Percentiles rank a stretch among this genome's conserved stretches.
These are phyloP conservation scores for Sarocladiaceae sp. DNA, from an alignment of 2,329 filamentous ascomycete species.

Conservation along the genomic window DNA sequence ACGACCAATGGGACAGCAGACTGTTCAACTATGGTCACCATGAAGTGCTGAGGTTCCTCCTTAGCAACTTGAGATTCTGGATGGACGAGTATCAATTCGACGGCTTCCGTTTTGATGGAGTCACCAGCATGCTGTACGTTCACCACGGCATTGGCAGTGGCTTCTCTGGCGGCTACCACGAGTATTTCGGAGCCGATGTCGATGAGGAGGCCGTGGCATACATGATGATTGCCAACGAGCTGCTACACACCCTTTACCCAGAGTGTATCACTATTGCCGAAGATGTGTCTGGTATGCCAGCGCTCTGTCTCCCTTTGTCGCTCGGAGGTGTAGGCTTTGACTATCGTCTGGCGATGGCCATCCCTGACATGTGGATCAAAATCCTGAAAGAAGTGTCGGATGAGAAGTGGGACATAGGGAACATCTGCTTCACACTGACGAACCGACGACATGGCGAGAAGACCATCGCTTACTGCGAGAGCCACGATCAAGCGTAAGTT, in stretches of 20 bases:
- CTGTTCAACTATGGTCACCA: constrained; percentile 96
- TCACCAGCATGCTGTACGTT: constrained; percentile 95
- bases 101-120: constrained; percentile 95
- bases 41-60: constrained; percentile 90
- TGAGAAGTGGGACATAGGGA: constrained; percentile 85
- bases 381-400: constrained; percentile 92
- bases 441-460: constrained; percentile 95
- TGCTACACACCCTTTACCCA: constrained; percentile 89
- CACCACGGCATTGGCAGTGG: constrained; percentile 97
- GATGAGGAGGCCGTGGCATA: constrained; percentile 95
- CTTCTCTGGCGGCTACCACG: constrained; percentile 96
- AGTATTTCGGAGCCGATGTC: constrained; percentile 87
- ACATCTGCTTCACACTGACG: constrained; percentile 80
- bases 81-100: constrained; percentile 98
- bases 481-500: constrained; percentile 92
- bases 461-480: constrained; percentile 96
- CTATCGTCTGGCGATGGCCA: constrained; percentile 94
- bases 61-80: constrained; percentile 96
- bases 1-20: constrained; percentile 94
- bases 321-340: constrained; percentile 94
- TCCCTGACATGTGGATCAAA: constrained; percentile 99
- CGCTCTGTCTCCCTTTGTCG: constrained; percentile 80
- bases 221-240: constrained; percentile 92
- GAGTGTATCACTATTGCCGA: constrained; percentile 89
- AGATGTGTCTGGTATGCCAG: constrained; percentile 97